Percentiles rank a stretch among this genome's conserved stretches.
phyloP scores from a whole-genome alignment of 2,329 filamentous ascomycete species.

The Apiospora sp. region DNA sequence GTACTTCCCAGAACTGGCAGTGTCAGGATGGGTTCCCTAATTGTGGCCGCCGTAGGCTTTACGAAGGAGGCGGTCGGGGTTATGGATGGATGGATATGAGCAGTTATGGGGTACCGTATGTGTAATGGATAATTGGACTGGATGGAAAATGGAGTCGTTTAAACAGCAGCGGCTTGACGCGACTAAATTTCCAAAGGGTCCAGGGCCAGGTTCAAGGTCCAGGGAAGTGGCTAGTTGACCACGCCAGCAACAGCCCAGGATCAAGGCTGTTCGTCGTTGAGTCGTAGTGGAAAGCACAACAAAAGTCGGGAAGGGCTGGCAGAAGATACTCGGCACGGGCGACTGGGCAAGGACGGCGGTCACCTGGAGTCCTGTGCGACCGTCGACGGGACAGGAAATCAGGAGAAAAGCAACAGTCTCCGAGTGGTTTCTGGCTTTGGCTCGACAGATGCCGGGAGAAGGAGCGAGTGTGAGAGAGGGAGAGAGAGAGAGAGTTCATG shows the following conservation, averaged over 20 bases:
- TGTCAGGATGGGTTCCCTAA: conserved; percentile 5
- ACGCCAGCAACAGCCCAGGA: conserved; percentile 11
- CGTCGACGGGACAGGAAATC: background rate
- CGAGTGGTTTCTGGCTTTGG: background rate
- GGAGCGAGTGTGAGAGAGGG: too few relatives aligned
- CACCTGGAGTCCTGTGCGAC: background rate
- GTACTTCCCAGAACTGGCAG: conserved; percentile 10
- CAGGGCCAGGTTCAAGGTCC: conserved; percentile 24
- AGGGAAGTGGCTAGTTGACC: conserved; percentile 24
- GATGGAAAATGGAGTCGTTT: conserved; percentile 16
- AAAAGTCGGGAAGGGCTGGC: background rate
- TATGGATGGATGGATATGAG: conserved; percentile 20
- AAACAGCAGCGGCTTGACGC: conserved; percentile 13
- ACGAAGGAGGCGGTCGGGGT: conserved; percentile 23
- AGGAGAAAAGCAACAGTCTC: background rate
- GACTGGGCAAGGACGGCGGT: background rate
- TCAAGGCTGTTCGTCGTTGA: conserved; percentile 13
- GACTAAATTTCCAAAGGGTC: conserved; percentile 24
- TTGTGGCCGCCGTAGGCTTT: conserved; percentile 22
- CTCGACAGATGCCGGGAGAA: background rate
- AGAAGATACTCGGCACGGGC: background rate
- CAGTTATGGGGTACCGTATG: conserved; percentile 9
- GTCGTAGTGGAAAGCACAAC: background rate
- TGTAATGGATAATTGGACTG: conserved; percentile 20
- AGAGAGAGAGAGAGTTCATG: background rate